Conservation (phyloP, 768 basidiomycete genomes). For the Hydnum rufescens region DNA sequence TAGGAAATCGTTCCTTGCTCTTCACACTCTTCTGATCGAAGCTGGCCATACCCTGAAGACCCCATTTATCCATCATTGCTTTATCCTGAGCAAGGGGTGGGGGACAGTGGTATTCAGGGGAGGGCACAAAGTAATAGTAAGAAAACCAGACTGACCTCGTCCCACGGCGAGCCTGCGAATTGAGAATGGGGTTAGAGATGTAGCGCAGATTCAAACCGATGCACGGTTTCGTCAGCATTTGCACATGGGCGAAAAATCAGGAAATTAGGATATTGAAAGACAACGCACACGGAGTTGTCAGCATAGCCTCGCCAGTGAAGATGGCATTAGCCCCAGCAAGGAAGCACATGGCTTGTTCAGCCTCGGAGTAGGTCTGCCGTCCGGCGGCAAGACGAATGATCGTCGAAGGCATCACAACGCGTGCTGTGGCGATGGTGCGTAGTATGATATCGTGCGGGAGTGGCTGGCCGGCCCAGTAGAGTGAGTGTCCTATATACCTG, state of each 20-base stretch:
- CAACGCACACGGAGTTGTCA: conserved; percentile 82
- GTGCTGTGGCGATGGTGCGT: conserved; percentile 87
- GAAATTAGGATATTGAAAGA: conserved; percentile 1
- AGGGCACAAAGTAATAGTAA: not conserved
- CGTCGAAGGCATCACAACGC: conserved; percentile 75
- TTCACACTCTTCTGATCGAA: conserved; percentile 43
- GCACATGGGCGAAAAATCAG: not conserved
- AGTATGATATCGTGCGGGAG: conserved; percentile 68
- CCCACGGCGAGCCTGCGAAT: conserved; percentile 69
- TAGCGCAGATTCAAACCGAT: not conserved
- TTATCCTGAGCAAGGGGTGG: too few relatives aligned
- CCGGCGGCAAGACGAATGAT: conserved; percentile 94
- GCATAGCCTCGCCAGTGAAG: conserved; percentile 95
- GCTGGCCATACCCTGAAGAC: conserved; percentile 74
- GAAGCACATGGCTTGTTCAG: conserved; percentile 95
- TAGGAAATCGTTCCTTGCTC: conserved; percentile 7
- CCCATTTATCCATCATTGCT: conserved; percentile 85
- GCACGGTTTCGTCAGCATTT: not conserved
- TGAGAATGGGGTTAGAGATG: conserved; percentile 7
- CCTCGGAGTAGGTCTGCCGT: conserved; percentile 68
- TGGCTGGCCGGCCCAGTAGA: conserved; percentile 43
- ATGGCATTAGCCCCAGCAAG: conserved; percentile 97
- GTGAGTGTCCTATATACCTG: not conserved
- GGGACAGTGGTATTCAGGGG: not conserved
- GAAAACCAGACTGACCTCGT: conserved; percentile 61